Conservation (phyloP, 495 filamentous ascomycete species). For the Paragyromitra xinjiangensis region DNA sequence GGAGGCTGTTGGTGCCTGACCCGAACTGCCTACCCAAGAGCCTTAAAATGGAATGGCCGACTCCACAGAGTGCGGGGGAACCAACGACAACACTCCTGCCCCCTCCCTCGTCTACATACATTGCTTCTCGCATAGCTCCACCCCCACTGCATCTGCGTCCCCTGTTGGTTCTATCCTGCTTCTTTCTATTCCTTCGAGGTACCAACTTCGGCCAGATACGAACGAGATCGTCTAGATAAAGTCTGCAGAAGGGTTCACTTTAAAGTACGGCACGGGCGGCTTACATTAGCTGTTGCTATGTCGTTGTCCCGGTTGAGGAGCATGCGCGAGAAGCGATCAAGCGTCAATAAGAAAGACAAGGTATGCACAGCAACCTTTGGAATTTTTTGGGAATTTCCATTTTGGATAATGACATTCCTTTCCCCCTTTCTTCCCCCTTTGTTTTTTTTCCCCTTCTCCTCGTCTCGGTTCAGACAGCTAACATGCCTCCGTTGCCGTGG, state of each 20-base stretch:
- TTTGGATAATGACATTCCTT: constrained; percentile 10
- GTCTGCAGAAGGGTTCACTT: not conserved
- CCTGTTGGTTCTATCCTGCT: constrained; percentile 15
- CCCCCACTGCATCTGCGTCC: constrained; percentile 19
- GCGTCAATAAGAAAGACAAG: constrained; percentile 44
- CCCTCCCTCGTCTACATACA: constrained; percentile 10
- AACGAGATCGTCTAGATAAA: not conserved
- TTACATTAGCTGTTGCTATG: constrained; percentile 26
- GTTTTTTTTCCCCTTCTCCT: not conserved
- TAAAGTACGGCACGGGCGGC: not conserved
- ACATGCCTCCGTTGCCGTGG: constrained; percentile 39
- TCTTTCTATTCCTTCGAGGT: constrained; percentile 21
- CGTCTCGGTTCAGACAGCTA: constrained; percentile 21
- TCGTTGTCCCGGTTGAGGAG: constrained; percentile 48
- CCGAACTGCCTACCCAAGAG: constrained; percentile 9
- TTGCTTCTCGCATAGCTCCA: not conserved
- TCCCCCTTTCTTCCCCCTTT: constrained; percentile 1
- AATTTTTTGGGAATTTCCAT: constrained; percentile 17
- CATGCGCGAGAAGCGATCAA: constrained; percentile 39
- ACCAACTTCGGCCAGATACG: not conserved
- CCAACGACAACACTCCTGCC: constrained; percentile 12
- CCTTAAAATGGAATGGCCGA: constrained; percentile 3
- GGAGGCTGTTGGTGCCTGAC: constrained; percentile 36
- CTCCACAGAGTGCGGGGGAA: constrained; percentile 17
- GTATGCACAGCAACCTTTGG: constrained; percentile 33